Percentiles rank a stretch among this genome's conserved stretches.
Conservation (phyloP, 1,284 basidiomycete species). For the Moniliella sp. region DNA sequence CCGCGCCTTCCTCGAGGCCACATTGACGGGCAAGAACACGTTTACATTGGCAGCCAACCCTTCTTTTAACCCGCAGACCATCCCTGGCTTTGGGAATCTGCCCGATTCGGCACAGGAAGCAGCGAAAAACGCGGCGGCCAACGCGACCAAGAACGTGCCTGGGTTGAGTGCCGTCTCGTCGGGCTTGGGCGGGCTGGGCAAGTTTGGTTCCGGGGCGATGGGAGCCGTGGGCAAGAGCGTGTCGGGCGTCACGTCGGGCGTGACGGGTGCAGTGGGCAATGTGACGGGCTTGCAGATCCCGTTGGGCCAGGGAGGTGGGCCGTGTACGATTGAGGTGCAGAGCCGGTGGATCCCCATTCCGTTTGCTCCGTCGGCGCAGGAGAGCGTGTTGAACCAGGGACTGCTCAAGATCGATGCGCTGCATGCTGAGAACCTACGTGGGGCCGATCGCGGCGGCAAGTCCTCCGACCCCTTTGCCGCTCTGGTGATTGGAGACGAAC, state of each 20-base stretch:
- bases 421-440: constrained; percentile 53
- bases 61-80: no score
- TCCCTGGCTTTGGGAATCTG: no score
- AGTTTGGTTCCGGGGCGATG: no score
- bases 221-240: no score
- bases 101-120: no score
- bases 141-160: no score
- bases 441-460: constrained; percentile 59
- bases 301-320: constrained; percentile 36
- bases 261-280: constrained; percentile 42
- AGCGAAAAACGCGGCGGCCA: no score
- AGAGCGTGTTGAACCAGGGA: constrained; percentile 87
- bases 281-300: constrained; percentile 44
- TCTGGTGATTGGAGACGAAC: constrained; percentile 60
- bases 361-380: constrained; percentile 60
- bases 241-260: no score
- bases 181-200: no score
- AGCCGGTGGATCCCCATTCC: constrained; percentile 61
- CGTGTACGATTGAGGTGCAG: constrained; percentile 10
- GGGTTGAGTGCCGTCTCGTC: not conserved
- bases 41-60: no score
- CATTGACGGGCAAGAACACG: constrained; percentile 43
- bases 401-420: constrained; percentile 58
- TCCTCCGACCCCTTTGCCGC: constrained; percentile 59
- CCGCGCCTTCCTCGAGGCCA: constrained; percentile 21